Base-by-base conservation (phyloP, 1,284 basidiomycete genomes). In the Paramarasmius palmivorus region DNA sequence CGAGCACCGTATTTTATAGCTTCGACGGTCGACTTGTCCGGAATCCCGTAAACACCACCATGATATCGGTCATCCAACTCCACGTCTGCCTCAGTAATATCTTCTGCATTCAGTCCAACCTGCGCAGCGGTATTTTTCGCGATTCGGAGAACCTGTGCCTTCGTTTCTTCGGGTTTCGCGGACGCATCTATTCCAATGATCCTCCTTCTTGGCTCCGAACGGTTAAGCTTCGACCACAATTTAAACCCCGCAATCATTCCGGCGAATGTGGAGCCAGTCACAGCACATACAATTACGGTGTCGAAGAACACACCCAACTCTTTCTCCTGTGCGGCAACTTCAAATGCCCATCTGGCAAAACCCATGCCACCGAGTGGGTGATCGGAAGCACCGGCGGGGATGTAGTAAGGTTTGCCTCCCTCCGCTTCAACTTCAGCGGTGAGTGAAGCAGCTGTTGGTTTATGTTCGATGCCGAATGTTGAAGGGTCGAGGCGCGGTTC, bases 161-260 rank as follows among this genome's bases (percentile, higher is more conserved):
- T 58, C 26, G 63, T 64, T 36, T 63, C 60, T 2, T 32, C 54
- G 5, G 62, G 62, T 42, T 60, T 63, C 10, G 62, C 63, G 2
- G 59, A 61, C 4, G 64, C 64, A 42, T 65, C 63, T 38, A 66
- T 60, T 7, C 64, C 63, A 44, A 65, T 60, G 15, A 66, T 52
- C 15, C 53, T 58, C 4, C 63, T 47, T 8, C n/a, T 10, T 7
- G 38, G 19, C 10, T 54, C 59, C 10, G 52, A 57, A 2, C 51
- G 58, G 35, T 51, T 49, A 12, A 54, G 52, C 39, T 61, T 55
- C 2, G 49, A 57, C 10, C 61, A 57, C 8, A 63, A 52, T 46
- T 63, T 63, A 54, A 64, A 64, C 6, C 64, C 64, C 6, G 62
- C 61, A 36, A 65, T 56, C 58, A 66, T 64, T 10, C 63, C 64